Evolutionary conservation across 805 yeast genomes (phyloP), one percentile per base, ranked within the genome.

Genomic region (Saturnispora zaruensis): DNA sequence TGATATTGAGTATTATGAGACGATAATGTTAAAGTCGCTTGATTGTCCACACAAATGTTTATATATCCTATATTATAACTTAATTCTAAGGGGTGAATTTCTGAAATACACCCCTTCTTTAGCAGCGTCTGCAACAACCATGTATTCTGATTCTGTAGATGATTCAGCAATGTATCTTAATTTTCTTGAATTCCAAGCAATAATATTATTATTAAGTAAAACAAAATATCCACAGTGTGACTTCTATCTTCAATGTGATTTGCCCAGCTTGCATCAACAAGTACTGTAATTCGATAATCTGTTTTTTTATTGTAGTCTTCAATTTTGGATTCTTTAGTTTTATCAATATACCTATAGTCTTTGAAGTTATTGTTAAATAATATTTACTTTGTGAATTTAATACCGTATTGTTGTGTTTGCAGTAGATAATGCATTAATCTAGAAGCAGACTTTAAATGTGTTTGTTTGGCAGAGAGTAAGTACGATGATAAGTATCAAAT

Each of bases 1-100:
- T 47, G 47, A 42, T 50, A 51, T 18, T 44, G 46, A 30, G 42
- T 20, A 6, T 48, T 51, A 18, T 50, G 51, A 14, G 38, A 24
- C 13, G 49, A 40, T n/a, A 50, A 24, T 30, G 40, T 45, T 11
- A 50, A n/a, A 7, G 48, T 43, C 5, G 49, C 30, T 33, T 38
- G 24, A 30, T 40, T 44, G 8, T 44, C 46, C 14, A 43, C 26
- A 26, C 46, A 33, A 21, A 48, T 11, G 16, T 24, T 40, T 2
- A 38, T 41, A 14, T 33, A 33, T n/a, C 20, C 20, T 25, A 24
- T 20, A 2, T 37, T 33, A 33, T 3, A 33, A 7, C 36, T 16
- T n/a, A 8, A 14, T 14, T 33, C 18, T 33, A 8, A 8, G 3
- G 8, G 14, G 14, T 14, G 14, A 8, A 5, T 33, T 11, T 33